Evolutionary conservation across 2,329 filamentous ascomycete species (phyloP), one percentile per base, ranked within the genome.

Genomic region (Herpotrichia juniperi): DNA sequence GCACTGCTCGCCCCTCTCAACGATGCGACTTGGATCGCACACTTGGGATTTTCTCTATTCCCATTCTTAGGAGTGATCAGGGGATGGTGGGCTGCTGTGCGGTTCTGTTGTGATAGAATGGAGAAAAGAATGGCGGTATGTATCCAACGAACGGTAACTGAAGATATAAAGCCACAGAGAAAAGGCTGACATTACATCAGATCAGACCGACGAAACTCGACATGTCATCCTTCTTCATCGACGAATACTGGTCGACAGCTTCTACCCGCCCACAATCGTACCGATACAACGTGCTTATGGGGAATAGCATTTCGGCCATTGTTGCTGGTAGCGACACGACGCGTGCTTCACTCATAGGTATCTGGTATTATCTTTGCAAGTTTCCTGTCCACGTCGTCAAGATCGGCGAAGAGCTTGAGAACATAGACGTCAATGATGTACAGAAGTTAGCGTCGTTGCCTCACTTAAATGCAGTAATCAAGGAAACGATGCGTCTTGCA

Each of bases 401-500:
- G 31, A 46, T 61, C 22, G 32, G 34, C 9, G 19, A 22, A 8
- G 57, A 58, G 37, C 31, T 61, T n/a, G 17, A 46, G 16, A 28
- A 5, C 6, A 5, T 40, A 8, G 22, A 53, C 26, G 25, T 25
- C 7, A 28, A 12, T 3, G 48, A 58, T 32, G 42, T 22, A 12
- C 46, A 51, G 10, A 42, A 14, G 2, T 40, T 60, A 5, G 46
- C 48, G 2, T 10, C 14, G 12, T 39, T 61, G 3, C 57, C 51
- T 10, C 50, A 61, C 32, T 39, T 64, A 19, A 61, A 63, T 42
- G 60, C 35, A 7, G 42, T 58, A 12, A 53, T 63, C 24, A 53
- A 61, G 9, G 60, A 64, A 30, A 34, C 42, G 6, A 34, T 64
- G 24, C 48, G 61, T 7, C 43, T 63, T 10, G 19, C 49, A 9